These are phyloP conservation scores for Raphanus raphanistrum DNA, from an alignment of 345 rosid species.

Conservation along the genomic window DNA sequence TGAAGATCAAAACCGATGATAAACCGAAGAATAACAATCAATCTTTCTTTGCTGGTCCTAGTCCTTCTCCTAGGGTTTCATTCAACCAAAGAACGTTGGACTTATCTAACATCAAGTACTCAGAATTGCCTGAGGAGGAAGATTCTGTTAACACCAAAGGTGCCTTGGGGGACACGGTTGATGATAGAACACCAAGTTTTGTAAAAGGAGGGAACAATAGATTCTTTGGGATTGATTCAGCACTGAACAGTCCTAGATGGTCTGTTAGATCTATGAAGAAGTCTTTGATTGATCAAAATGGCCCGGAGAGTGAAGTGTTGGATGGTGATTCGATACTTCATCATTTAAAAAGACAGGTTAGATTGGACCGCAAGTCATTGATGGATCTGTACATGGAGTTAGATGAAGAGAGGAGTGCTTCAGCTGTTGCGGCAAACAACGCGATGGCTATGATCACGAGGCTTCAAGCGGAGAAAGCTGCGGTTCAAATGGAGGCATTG, in stretches of 20 bases:
- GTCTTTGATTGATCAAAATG: conserved; percentile 47
- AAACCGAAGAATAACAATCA: conserved; percentile 34
- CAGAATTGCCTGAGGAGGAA: conserved; percentile 34
- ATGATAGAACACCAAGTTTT: conserved; percentile 61
- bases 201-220: conserved; percentile 52
- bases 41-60: conserved; percentile 52
- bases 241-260: conserved; percentile 63
- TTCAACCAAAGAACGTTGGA: conserved; percentile 39
- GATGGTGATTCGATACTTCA: conserved; percentile 62
- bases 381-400: conserved; percentile 86
- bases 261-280: conserved; percentile 46
- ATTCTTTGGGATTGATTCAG: conserved; percentile 83
- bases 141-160: conserved; percentile 24
- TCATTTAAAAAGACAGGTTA: conserved; percentile 77
- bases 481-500: conserved; percentile 97
- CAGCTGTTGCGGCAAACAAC: conserved; percentile 87
- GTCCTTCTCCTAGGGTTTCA: conserved; percentile 78
- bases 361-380: conserved; percentile 78
- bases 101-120: conserved; percentile 20
- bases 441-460: conserved; percentile 97
- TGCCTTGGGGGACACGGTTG: conserved; percentile 30
- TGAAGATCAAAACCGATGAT: conserved; percentile 48
- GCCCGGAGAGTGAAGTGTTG: conserved; percentile 39
- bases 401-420: conserved; percentile 90
- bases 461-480: conserved; percentile 88